A percentile compares a stretch with the other conserved stretches of the same genome.
These are phyloP conservation scores for Rutstroemia sp. DNA, from an alignment of 2,329 filamentous ascomycete species.

Conservation along the genomic window DNA sequence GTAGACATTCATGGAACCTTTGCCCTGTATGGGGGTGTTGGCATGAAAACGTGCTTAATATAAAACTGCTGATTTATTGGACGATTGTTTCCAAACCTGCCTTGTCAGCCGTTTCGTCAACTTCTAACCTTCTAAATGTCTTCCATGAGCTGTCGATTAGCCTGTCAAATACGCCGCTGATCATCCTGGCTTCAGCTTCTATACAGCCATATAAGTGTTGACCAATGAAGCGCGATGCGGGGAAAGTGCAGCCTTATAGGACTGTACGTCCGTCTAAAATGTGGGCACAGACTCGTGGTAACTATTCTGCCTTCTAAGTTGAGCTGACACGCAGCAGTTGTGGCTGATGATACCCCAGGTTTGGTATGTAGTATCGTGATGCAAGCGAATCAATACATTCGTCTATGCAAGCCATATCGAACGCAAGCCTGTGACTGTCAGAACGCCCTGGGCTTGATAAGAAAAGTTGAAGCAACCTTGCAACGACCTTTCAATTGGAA, in stretches of 20 bases:
- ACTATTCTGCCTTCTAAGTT: neutral
- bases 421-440: neutral
- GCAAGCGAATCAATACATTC: slow-evolving; percentile 5
- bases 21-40: neutral
- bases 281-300: neutral
- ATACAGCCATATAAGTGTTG: too few relatives aligned
- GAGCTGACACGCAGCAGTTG: neutral
- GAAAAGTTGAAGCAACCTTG: neutral
- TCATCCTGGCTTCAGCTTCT: neutral
- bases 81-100: neutral
- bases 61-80: neutral
- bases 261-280: neutral
- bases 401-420: neutral
- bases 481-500: neutral
- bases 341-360: neutral
- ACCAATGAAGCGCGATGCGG: too few relatives aligned
- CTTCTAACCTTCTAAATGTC: neutral
- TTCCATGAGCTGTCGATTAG: neutral
- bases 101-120: neutral
- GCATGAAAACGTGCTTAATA: slow-evolving; percentile 1
- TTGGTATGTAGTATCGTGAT: neutral
- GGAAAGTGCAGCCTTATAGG: too few relatives aligned
- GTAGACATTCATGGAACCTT: neutral
- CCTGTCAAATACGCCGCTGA: neutral
- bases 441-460: neutral